Conservation (phyloP, 371 early-diverging fungal species). For the Mucor saturninus region DNA sequence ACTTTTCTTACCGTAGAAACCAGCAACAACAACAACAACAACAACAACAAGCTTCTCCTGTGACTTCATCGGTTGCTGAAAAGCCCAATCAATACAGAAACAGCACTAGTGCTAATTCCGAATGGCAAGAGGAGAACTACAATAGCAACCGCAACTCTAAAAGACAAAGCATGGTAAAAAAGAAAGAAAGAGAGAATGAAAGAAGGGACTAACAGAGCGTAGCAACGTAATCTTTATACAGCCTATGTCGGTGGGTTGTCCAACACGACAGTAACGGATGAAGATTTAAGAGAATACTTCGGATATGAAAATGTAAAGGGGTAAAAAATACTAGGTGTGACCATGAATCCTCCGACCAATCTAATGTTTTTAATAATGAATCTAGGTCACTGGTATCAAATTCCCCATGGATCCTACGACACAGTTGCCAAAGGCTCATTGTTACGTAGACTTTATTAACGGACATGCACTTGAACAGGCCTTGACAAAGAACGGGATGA, state of each 20-base stretch:
- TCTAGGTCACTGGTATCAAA: constrained; percentile 43
- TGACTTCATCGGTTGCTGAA: constrained; percentile 29
- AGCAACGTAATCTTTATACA: constrained; percentile 43
- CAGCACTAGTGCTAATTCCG: background rate
- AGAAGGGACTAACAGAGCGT: background rate
- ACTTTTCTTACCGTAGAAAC: constrained; percentile 61
- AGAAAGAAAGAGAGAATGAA: background rate
- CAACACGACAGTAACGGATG: constrained; percentile 44
- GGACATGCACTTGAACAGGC: constrained; percentile 45
- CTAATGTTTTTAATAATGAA: too few relatives aligned
- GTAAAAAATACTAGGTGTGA: too few relatives aligned
- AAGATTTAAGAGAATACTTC: constrained; percentile 53
- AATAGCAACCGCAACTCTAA: constrained; percentile 22
- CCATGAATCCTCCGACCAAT: too few relatives aligned
- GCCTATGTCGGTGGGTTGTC: constrained; percentile 52
- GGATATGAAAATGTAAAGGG: constrained; percentile 42
- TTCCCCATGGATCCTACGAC: constrained; percentile 50
- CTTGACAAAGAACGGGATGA: constrained; percentile 45
- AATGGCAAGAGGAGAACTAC: constrained; percentile 21
- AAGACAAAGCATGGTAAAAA: constrained; percentile 35
- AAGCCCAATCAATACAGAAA: constrained; percentile 38
- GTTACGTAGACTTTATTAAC: constrained; percentile 51
- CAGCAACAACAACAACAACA: constrained; percentile 13
- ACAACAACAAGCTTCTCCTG: background rate
- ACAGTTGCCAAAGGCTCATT: constrained; percentile 49